Base-by-base conservation (phyloP, 129 eudicot genomes). In the Pulicaria dysenterica region DNA sequence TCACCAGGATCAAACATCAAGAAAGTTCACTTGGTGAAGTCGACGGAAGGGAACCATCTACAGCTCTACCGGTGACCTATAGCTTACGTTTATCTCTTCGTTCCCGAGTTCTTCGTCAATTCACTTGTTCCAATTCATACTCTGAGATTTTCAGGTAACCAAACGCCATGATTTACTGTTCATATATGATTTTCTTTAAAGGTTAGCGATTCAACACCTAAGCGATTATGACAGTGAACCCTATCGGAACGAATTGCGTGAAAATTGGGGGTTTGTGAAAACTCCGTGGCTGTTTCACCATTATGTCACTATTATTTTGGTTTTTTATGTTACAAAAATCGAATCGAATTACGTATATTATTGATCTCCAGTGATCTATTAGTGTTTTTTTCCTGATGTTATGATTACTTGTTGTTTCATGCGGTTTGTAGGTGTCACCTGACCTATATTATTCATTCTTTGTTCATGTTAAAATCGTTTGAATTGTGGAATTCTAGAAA, bases 191-290 rank as follows among this genome's bases (percentile, higher is more conserved):
- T 58, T 72, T 19, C 48, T 37, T n/a, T 50, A 36, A 72, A n/a
- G 4, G 13, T 45, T 72, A 4, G 36, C 58, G 43, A 72, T 57
- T 72, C 36, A 31, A 9, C 34, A 37, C 7, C 62, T 38, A 37
- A 46, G 41, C 31, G 50, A 14, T 54, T 24, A 3, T 45, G 13
- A 14, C 42, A 16, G 34, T 61, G 41, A 57, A 56, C 50, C 62
- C 75, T 70, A 73, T 24, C 51, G 40, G 19, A 74, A 31, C 56
- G 66, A 64, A 64, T 64, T 53, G 36, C 5, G 53, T 70, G 51
- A 53, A 69, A 14, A 8, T n/a, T 69, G 7, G 51, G 50, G 53
- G 14, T 17, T 71, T 53, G 17, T 9, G 63, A 53, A 40, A 14
- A 4, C 6, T 31, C 58, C 2, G 17, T 15, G 63, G 31, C 31